These are phyloP conservation scores for Elsinoe batatas DNA, from an alignment of 2,329 filamentous ascomycete species.

Conservation along the genomic window DNA sequence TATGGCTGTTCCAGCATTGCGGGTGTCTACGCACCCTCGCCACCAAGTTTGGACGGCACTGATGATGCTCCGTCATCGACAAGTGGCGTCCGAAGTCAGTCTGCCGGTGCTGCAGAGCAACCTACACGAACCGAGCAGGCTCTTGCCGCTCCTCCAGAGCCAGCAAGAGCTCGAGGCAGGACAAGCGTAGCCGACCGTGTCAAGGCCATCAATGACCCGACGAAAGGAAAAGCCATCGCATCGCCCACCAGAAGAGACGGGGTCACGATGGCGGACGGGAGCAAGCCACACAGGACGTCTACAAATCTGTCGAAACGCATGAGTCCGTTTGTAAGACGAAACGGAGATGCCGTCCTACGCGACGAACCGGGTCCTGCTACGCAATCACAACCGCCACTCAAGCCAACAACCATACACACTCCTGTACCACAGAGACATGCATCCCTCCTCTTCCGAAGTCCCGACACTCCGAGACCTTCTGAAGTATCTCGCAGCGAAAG, in stretches of 20 bases:
- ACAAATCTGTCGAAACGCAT: background rate
- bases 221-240: background rate
- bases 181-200: slow-evolving; percentile 16
- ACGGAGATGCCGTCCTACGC: background rate
- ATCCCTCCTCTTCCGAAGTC: background rate
- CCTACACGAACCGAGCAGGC: slow-evolving; percentile 6
- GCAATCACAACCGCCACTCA: slow-evolving; percentile 8
- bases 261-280: background rate
- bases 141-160: background rate
- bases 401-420: slow-evolving; percentile 10
- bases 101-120: background rate
- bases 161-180: slow-evolving; percentile 1
- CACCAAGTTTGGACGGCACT: slow-evolving; percentile 6
- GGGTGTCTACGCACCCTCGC: background rate
- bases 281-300: slow-evolving; percentile 1
- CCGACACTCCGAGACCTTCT: background rate
- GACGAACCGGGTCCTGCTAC: background rate
- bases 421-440: slow-evolving; percentile 13
- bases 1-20: slow-evolving; percentile 3
- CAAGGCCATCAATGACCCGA: slow-evolving; percentile 13
- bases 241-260: background rate
- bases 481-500: slow-evolving; percentile 7
- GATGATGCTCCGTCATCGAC: background rate
- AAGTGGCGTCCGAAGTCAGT: background rate
- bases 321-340: slow-evolving; percentile 14